Evolutionary conservation across 2,329 filamentous ascomycete species (phyloP).

Genomic region (Fusarium praegraminearum): DNA sequence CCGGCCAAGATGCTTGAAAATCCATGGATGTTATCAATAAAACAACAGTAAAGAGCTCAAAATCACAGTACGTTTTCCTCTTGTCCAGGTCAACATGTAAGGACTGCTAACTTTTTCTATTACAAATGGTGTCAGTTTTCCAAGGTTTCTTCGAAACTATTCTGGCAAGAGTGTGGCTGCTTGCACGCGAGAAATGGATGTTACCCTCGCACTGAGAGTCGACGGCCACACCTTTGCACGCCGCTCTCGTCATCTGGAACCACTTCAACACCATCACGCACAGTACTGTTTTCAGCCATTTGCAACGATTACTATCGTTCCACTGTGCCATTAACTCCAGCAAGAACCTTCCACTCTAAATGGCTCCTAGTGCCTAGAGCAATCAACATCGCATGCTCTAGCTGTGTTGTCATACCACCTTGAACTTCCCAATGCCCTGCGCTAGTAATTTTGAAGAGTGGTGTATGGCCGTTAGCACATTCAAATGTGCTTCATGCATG

Average conservation of each 20-base stretch:
- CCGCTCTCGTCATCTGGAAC: constrained; percentile 47
- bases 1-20: constrained; percentile 13
- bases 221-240: constrained; percentile 37
- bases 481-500: constrained; percentile 27
- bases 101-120: background rate
- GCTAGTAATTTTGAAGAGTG: constrained; percentile 20
- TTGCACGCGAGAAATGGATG: constrained; percentile 34
- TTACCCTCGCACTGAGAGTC: constrained; percentile 30
- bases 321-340: constrained; percentile 13
- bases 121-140: constrained; percentile 11
- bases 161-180: constrained; percentile 14
- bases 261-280: constrained; percentile 39
- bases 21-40: background rate
- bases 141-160: constrained; percentile 18
- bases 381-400: constrained; percentile 11
- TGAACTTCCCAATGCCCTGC: constrained; percentile 11
- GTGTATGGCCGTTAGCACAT: constrained; percentile 10
- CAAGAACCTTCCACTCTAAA: background rate
- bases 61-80: background rate
- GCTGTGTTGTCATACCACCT: constrained; percentile 33
- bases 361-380: background rate
- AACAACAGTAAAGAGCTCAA: background rate
- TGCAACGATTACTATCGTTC: constrained; percentile 24
- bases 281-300: constrained; percentile 24
- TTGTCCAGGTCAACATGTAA: background rate